These are phyloP conservation scores for Ceratopteris richardii DNA, from an alignment of 75 land plant genomes.

Conservation along the genomic window DNA sequence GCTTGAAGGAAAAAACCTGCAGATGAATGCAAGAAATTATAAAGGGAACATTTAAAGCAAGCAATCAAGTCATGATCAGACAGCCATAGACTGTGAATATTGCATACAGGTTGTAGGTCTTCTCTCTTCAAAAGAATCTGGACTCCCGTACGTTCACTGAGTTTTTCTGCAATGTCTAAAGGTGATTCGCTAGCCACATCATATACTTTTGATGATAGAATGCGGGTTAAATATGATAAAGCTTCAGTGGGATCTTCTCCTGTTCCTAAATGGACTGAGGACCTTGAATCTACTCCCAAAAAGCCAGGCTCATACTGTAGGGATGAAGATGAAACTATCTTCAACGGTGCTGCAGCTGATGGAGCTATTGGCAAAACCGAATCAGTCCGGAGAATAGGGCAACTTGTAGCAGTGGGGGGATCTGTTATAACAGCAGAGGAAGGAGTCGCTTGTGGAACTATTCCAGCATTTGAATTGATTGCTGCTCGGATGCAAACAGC, in stretches of 20 bases:
- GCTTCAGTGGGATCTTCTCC: constrained; percentile 7
- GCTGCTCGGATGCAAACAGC: too few relatives aligned
- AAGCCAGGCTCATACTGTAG: constrained; percentile 38
- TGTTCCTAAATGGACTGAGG: neutral
- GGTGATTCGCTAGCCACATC: constrained; percentile 50
- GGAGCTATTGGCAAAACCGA: too few relatives aligned
- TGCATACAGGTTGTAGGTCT: constrained; percentile 43
- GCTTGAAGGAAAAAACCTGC: constrained; percentile 52
- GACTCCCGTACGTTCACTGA: constrained; percentile 28
- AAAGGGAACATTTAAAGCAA: too few relatives aligned
- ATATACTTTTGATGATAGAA: constrained; percentile 41
- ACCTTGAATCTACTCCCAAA: constrained; percentile 29
- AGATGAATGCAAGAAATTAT: neutral
- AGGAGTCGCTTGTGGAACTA: too few relatives aligned
- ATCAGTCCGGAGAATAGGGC: too few relatives aligned
- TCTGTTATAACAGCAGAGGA: too few relatives aligned
- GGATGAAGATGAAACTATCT: constrained; percentile 26
- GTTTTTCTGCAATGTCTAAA: constrained; percentile 34
- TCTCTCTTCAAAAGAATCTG: constrained; percentile 36
- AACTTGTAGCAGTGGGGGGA: too few relatives aligned
- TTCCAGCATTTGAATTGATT: too few relatives aligned
- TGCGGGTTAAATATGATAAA: constrained; percentile 32
- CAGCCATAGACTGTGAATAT: neutral
- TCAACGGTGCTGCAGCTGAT: too few relatives aligned
- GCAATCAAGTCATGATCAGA: too few relatives aligned